Base-by-base conservation (phyloP, 1,284 basidiomycete species). In the Pseudozyma sp. region DNA sequence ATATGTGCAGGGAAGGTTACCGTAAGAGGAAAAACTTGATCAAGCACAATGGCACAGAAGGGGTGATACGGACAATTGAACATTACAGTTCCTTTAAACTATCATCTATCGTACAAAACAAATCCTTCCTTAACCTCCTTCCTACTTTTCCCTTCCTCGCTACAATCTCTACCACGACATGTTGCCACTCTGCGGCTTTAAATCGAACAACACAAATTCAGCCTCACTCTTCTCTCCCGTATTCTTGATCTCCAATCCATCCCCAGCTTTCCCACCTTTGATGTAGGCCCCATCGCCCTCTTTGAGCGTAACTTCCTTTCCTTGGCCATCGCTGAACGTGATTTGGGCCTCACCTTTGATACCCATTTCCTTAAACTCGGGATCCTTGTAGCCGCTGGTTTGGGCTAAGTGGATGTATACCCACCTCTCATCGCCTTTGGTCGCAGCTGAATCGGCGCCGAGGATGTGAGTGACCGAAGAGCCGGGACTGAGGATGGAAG, bases 311-410 rank as follows among this genome's bases (percentile, higher is more conserved):
- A 42, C 40, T 5, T 85, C 85, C 16, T 86, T 85, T 11, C 87
- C 85, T 8, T 86, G 86, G 2, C 87, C 88, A 35, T 87, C 82
- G 59, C 81, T 79, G 43, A 90, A 72, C 55, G 83, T 87, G 56
- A 92, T 81, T 45, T 84, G 83, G 0, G 88, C 89, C 56, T 75
- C 40, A 9, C 44, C 50, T 14, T 69, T 69, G 45, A 54, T 65
- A 9, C 74, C 77, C 38, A 70, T 60, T 0, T 89, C 86, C 19
- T 83, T 77, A 4, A 86, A 86, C 0, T 53, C 53, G 87, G 78
- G 67, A 43, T 72, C 73, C 36, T 68, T 73, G 59, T 75, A 81
- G 4, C 79, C 78, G 3, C 57, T 58, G 3, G 59, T 48, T 50
- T 76, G 75, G 19, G 78, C 78, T 7, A 82, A 59, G 58, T 81